phyloP scores from a whole-genome alignment of 352 stramenopile species.

The Globisporangium viniferum region DNA sequence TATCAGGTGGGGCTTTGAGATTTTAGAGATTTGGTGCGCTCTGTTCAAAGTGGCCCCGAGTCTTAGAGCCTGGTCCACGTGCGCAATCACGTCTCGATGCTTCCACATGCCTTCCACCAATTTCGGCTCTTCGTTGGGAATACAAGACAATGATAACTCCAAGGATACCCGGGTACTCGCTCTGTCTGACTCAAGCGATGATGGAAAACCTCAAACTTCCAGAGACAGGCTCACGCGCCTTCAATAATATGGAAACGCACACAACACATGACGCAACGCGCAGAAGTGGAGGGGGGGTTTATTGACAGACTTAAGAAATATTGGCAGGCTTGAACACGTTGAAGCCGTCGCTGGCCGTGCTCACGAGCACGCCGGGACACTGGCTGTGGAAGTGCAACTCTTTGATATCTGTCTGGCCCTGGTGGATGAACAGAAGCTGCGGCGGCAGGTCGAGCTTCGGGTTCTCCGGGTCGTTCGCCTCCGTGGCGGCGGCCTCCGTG shows the following conservation, averaged over 20 bases:
- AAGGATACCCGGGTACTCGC: no score
- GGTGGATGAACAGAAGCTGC: conserved; percentile 99
- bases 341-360: conserved; percentile 95
- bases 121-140: no score
- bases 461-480: conserved; percentile 37
- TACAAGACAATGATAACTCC: no score
- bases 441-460: conserved; percentile 91
- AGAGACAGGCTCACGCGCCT: no score
- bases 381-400: conserved; percentile 99
- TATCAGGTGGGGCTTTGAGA: neutral
- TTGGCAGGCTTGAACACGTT: conserved; percentile 97
- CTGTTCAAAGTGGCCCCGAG: neutral
- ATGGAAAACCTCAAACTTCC: no score
- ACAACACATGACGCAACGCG: neutral
- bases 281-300: neutral
- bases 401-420: conserved; percentile 98
- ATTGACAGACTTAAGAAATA: conserved; percentile 69
- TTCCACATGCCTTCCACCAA: no score
- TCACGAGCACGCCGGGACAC: conserved; percentile 96
- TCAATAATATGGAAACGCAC: neutral
- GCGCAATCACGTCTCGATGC: no score
- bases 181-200: no score
- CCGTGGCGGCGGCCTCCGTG: conserved; percentile 56
- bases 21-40: neutral
- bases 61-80: neutral